phyloP scores from a whole-genome alignment of 805 yeast genomes.

The Starmerella tilneyi region DNA sequence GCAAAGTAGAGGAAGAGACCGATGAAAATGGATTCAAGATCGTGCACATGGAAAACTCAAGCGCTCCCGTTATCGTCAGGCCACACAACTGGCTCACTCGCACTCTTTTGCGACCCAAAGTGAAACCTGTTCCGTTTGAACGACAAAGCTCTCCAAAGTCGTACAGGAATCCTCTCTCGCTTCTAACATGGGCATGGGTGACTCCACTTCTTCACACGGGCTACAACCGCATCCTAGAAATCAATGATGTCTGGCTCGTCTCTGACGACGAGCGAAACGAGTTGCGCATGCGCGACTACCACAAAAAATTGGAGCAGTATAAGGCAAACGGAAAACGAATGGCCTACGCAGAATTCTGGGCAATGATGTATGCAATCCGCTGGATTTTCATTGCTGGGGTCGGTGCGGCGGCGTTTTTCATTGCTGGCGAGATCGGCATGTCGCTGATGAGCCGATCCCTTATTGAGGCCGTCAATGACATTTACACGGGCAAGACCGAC shows the following conservation, averaged over 20 bases:
- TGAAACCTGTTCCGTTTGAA: constrained; percentile 23
- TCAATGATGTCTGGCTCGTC: constrained; percentile 23
- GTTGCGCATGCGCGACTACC: constrained; percentile 17
- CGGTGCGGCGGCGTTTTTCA: constrained; percentile 10
- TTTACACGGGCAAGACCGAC: constrained; percentile 18
- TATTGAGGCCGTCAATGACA: constrained; percentile 16
- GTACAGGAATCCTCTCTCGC: constrained; percentile 34
- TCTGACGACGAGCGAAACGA: constrained; percentile 19
- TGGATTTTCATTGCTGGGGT: constrained; percentile 12
- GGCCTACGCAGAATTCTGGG: constrained; percentile 23
- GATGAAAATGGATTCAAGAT: constrained; percentile 9
- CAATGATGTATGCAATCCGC: constrained; percentile 23
- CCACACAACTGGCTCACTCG: constrained; percentile 21
- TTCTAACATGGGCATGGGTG: constrained; percentile 46
- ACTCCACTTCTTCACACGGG: constrained; percentile 37
- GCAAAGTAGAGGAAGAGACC: not conserved
- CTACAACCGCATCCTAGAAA: constrained; percentile 23
- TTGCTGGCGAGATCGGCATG: constrained; percentile 24
- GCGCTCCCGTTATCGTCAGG: constrained; percentile 14
- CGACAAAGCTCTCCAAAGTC: constrained; percentile 20
- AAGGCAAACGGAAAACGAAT: constrained; percentile 2
- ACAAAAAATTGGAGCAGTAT: constrained; percentile 14
- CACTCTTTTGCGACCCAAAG: constrained; percentile 16
- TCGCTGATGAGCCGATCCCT: constrained; percentile 23
- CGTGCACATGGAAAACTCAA: constrained; percentile 13